phyloP scores from a whole-genome alignment of 192 early-diverging fungal genomes.

The Geranomyces michiganensis region DNA sequence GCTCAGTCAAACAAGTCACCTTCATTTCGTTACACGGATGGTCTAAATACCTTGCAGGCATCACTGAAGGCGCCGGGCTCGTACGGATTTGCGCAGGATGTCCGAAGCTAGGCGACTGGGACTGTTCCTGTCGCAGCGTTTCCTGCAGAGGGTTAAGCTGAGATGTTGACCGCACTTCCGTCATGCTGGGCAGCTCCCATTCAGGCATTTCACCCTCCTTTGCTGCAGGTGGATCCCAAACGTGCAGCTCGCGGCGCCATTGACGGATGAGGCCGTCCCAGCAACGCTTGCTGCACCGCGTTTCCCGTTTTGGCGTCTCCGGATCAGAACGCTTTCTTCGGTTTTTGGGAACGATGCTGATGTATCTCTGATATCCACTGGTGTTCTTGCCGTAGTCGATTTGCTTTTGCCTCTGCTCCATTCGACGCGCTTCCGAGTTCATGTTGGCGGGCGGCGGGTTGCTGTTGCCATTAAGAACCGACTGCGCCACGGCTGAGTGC shows the following conservation, averaged over 20 bases:
- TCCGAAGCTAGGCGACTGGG: neutral
- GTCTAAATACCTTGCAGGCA: too few species aligned
- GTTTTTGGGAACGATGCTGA: constrained; percentile 37
- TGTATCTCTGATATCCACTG: constrained; percentile 50
- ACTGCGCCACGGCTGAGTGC: neutral
- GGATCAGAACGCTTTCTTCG: constrained; percentile 44
- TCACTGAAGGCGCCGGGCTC: too few species aligned
- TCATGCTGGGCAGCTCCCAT: constrained; percentile 16
- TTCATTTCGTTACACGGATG: too few species aligned
- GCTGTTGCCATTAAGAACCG: neutral
- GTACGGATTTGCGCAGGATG: too few species aligned
- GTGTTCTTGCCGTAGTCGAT: constrained; percentile 65
- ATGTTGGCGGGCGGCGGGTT: neutral
- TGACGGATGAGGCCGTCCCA: constrained; percentile 57
- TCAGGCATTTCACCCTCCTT: constrained; percentile 3
- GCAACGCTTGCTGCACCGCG: constrained; percentile 50
- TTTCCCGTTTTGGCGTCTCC: constrained; percentile 53
- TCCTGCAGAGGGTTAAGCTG: neutral
- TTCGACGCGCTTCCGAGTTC: constrained; percentile 39
- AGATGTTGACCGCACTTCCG: neutral
- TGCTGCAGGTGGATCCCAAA: constrained; percentile 46
- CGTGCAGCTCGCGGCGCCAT: constrained; percentile 54
- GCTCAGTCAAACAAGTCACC: too few species aligned
- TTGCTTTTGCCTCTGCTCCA: constrained; percentile 62
- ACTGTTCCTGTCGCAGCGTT: neutral